These are phyloP conservation scores for Diaporthe ilicicola DNA, from an alignment of 2,329 filamentous ascomycete species.

Conservation along the genomic window DNA sequence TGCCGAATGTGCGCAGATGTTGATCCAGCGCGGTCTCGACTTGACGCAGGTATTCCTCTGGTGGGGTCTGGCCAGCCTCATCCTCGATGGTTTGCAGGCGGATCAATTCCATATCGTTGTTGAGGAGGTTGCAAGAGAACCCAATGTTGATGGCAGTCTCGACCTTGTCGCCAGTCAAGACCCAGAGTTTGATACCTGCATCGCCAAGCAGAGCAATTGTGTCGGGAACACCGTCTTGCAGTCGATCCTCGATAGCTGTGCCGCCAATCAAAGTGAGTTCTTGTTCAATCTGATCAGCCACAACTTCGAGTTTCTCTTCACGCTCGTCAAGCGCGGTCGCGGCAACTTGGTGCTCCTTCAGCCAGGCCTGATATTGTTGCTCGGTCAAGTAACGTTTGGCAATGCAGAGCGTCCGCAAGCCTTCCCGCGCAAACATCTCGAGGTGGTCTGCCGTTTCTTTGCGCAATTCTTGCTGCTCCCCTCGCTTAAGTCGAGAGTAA, in stretches of 20 bases:
- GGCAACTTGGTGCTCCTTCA: conserved; percentile 85
- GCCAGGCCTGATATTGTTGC: conserved; percentile 86
- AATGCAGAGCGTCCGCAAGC: conserved; percentile 92
- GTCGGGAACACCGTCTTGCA: conserved; percentile 96
- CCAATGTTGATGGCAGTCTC: conserved; percentile 99
- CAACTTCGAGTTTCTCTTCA: conserved; percentile 91
- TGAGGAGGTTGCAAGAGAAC: conserved; percentile 96
- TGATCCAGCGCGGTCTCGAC: conserved; percentile 79
- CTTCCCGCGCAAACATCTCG: conserved; percentile 96
- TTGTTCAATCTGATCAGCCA: conserved; percentile 90
- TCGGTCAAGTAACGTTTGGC: conserved; percentile 84
- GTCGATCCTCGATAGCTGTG: conserved; percentile 94
- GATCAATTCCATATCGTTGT: conserved; percentile 97
- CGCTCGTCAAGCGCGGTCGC: conserved; percentile 84
- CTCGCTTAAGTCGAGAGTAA: conserved; percentile 86
- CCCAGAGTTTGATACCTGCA: conserved; percentile 98
- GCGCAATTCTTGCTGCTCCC: conserved; percentile 86
- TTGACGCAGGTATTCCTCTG: conserved; percentile 60
- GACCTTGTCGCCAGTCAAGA: conserved; percentile 97
- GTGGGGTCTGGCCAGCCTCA: conserved; percentile 56
- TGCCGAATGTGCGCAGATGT: conserved; percentile 75
- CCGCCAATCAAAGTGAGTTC: conserved; percentile 89
- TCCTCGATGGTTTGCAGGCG: conserved; percentile 87
- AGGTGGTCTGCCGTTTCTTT: conserved; percentile 89
- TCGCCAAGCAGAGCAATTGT: conserved; percentile 90